phyloP scores from a whole-genome alignment of 352 stramenopile genomes.

The Phytophthora ohioensis region DNA sequence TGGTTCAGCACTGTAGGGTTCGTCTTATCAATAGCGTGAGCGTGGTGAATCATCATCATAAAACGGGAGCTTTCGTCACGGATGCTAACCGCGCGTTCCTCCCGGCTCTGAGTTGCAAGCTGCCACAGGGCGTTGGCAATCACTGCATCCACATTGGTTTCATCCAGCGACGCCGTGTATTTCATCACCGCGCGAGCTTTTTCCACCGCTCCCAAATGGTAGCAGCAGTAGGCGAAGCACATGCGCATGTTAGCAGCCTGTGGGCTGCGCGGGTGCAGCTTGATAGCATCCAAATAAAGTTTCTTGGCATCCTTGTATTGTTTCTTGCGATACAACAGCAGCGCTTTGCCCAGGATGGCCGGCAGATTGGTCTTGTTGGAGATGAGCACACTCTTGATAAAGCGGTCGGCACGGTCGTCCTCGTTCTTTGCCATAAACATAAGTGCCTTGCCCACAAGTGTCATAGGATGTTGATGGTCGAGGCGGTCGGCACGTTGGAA shows the following conservation, averaged over 20 bases:
- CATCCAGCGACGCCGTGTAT: slow-evolving; percentile 84
- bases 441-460: slow-evolving; percentile 91
- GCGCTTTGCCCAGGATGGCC: slow-evolving; percentile 85
- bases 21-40: slow-evolving; percentile 89
- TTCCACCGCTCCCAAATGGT: slow-evolving; percentile 92
- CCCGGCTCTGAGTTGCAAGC: slow-evolving; percentile 76
- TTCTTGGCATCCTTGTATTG: slow-evolving; percentile 93
- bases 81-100: slow-evolving; percentile 80
- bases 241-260: slow-evolving; percentile 93
- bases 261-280: slow-evolving; percentile 92
- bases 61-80: slow-evolving; percentile 91
- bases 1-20: slow-evolving; percentile 96
- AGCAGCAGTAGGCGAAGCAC: slow-evolving; percentile 97
- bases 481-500: slow-evolving; percentile 90
- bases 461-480: slow-evolving; percentile 91
- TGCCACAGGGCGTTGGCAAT: slow-evolving; percentile 95
- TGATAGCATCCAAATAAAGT: slow-evolving; percentile 95
- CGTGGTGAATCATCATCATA: slow-evolving; percentile 93
- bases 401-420: slow-evolving; percentile 91
- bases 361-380: slow-evolving; percentile 90
- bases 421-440: slow-evolving; percentile 95
- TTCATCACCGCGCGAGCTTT: slow-evolving; percentile 89
- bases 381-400: slow-evolving; percentile 93
- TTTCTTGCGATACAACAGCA: slow-evolving; percentile 90
- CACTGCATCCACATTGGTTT: slow-evolving; percentile 95